Percentiles rank a stretch among this genome's conserved stretches.
Conservation (phyloP, 495 filamentous ascomycete species). For the Cryomyces minteri region DNA sequence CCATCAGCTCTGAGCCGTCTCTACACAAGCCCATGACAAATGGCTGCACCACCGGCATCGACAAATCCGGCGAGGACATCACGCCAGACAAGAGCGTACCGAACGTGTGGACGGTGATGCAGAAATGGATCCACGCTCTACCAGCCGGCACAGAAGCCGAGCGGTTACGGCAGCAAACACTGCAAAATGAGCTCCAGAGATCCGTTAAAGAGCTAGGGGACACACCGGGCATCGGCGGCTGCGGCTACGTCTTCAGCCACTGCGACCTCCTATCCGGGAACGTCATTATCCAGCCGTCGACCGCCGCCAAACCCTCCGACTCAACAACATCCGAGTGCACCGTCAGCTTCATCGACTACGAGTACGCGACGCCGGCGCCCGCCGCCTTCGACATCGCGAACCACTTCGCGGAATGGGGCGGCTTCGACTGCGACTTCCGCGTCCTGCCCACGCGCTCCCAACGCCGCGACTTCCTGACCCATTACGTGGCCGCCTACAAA, state of each 20-base stretch:
- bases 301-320: conserved; percentile 11
- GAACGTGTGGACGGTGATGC: conserved; percentile 84
- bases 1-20: conserved; percentile 11
- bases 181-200: conserved; percentile 59
- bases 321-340: conserved; percentile 6
- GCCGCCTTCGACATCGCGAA: conserved; percentile 99
- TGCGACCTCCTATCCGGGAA: conserved; percentile 92
- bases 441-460: conserved; percentile 63
- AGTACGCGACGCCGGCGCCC: conserved; percentile 74
- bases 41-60: neutral
- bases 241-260: conserved; percentile 80
- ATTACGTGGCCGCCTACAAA: conserved; percentile 51
- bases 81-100: conserved; percentile 26
- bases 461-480: conserved; percentile 62
- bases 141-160: conserved; percentile 52
- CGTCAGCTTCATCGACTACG: conserved; percentile 95
- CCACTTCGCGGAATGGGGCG: conserved; percentile 97
- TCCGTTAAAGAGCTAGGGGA: conserved; percentile 52
- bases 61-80: neutral
- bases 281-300: conserved; percentile 59
- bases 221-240: conserved; percentile 48
- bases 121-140: conserved; percentile 85
- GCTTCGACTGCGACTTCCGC: conserved; percentile 82
- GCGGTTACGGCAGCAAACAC: conserved; percentile 36
- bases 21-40: neutral